phyloP scores from a whole-genome alignment of 345 rosid species.

The Salix viminalis region DNA sequence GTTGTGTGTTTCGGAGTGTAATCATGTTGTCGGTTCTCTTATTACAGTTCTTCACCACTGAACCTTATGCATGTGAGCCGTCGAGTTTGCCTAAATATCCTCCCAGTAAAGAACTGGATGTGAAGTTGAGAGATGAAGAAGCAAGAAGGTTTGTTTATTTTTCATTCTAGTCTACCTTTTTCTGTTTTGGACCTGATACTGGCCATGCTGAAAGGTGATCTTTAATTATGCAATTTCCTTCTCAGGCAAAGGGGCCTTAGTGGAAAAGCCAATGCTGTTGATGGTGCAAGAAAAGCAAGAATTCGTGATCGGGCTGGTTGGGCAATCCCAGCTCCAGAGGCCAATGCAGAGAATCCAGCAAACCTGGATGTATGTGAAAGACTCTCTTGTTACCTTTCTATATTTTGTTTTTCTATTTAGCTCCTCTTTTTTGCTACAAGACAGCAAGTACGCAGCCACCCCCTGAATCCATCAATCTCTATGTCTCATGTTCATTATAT shows the following conservation, averaged over 20 bases:
- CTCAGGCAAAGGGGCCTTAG: constrained; percentile 52
- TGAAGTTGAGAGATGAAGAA: constrained; percentile 72
- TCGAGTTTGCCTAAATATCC: constrained; percentile 85
- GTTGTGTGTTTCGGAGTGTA: background rate
- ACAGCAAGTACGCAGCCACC: background rate
- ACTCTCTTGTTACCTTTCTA: background rate
- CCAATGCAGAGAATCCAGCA: constrained; percentile 58
- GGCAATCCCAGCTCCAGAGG: constrained; percentile 73
- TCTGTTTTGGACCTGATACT: constrained; percentile 2
- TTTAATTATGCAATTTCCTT: constrained; percentile 7
- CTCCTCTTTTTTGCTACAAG: background rate
- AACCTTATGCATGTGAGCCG: constrained; percentile 80
- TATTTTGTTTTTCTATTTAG: background rate
- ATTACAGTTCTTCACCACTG: constrained; percentile 68
- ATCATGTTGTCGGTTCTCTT: constrained; percentile 18
- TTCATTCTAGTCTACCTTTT: constrained; percentile 9
- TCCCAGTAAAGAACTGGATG: constrained; percentile 89
- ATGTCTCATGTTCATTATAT: background rate
- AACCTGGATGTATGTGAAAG: constrained; percentile 22
- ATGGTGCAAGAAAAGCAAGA: constrained; percentile 47
- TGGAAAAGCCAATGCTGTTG: constrained; percentile 49
- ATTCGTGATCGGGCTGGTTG: constrained; percentile 16
- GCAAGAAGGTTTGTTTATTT: constrained; percentile 58
- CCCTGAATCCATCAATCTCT: background rate
- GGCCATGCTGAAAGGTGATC: constrained; percentile 19